These are phyloP conservation scores for Komagataea norvegica DNA, from an alignment of 1,139 yeast genomes.

Conservation along the genomic window DNA sequence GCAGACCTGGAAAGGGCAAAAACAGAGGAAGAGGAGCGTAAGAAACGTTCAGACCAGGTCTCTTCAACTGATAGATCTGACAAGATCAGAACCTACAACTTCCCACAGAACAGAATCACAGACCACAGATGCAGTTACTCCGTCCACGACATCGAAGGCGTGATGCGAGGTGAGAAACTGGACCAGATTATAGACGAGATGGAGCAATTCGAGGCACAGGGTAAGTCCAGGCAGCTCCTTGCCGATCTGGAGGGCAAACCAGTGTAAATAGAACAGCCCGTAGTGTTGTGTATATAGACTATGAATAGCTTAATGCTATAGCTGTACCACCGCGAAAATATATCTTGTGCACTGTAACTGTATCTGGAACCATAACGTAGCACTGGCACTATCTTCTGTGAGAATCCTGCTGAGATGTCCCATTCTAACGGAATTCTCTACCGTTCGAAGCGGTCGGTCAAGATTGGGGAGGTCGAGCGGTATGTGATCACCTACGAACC, in stretches of 20 bases:
- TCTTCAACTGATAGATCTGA: slow-evolving; percentile 87
- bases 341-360: too few relatives aligned
- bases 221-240: slow-evolving; percentile 38
- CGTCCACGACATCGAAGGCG: slow-evolving; percentile 73
- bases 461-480: slow-evolving; percentile 56
- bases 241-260: slow-evolving; percentile 16
- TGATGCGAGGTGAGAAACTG: slow-evolving; percentile 67
- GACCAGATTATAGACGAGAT: slow-evolving; percentile 59
- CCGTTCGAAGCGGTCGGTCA: slow-evolving; percentile 37
- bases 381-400: too few relatives aligned
- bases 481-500: slow-evolving; percentile 43
- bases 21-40: slow-evolving; percentile 59
- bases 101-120: slow-evolving; percentile 86
- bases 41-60: slow-evolving; percentile 76
- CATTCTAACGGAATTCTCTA: slow-evolving; percentile 30
- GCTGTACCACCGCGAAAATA: too few relatives aligned
- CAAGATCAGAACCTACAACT: slow-evolving; percentile 89
- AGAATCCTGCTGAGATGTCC: neutral
- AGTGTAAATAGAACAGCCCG: neutral
- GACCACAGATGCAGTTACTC: slow-evolving; percentile 88
- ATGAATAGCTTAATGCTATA: too few relatives aligned
- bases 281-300: too few relatives aligned
- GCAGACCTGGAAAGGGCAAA: slow-evolving; percentile 76
- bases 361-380: too few relatives aligned
- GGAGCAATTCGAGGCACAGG: slow-evolving; percentile 42